These are phyloP conservation scores for Suillus clintonianus DNA, from an alignment of 768 basidiomycete species.

Conservation along the genomic window DNA sequence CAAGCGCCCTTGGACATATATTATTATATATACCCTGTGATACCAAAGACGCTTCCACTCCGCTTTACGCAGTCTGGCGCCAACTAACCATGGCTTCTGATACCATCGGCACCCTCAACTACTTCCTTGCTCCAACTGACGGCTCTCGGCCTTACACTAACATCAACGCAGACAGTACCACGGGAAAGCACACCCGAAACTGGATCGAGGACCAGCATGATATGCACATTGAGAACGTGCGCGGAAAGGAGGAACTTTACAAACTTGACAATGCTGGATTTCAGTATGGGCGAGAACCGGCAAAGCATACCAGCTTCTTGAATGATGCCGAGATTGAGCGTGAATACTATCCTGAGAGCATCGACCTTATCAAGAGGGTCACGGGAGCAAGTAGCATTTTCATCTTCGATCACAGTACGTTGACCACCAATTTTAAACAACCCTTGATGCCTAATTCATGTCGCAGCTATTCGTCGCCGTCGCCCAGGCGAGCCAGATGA, in stretches of 20 bases:
- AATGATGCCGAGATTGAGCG: constrained; percentile 36
- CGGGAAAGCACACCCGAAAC: constrained; percentile 20
- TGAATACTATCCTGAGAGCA: constrained; percentile 43
- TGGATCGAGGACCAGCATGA: constrained; percentile 14
- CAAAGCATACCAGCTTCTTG: constrained; percentile 32
- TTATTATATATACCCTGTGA: not conserved
- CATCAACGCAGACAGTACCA: constrained; percentile 18
- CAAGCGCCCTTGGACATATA: not conserved
- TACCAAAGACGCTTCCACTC: not conserved
- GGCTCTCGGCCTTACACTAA: constrained; percentile 16
- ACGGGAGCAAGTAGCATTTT: constrained; percentile 41
- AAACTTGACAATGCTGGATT: constrained; percentile 38
- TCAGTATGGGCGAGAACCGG: constrained; percentile 28
- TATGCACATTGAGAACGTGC: constrained; percentile 33
- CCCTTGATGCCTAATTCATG: not conserved
- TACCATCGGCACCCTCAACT: constrained; percentile 20
- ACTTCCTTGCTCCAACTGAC: constrained; percentile 18
- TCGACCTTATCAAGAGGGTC: constrained; percentile 37
- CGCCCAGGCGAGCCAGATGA: constrained; percentile 38
- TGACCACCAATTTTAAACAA: not conserved
- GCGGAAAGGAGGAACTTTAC: constrained; percentile 34
- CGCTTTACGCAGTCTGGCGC: not conserved
- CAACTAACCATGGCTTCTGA: not conserved
- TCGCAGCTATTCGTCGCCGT: constrained; percentile 44
- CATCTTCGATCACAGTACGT: constrained; percentile 45